Evolutionary conservation across 2,329 filamentous ascomycete genomes (phyloP).

Genomic region (Sordariomycetes sp.): DNA sequence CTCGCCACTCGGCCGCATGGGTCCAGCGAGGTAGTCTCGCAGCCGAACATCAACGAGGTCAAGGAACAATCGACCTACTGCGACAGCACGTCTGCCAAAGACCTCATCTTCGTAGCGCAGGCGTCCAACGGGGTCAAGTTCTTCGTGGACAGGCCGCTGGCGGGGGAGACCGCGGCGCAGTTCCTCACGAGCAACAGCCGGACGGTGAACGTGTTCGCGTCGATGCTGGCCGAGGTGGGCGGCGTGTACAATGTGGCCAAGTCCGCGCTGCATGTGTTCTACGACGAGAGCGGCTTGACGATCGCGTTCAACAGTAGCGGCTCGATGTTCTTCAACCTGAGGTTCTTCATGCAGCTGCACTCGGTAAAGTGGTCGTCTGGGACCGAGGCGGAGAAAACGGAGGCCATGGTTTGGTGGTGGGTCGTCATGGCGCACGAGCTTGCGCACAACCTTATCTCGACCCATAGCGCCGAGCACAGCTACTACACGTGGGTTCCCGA

Average conservation of each 20-base stretch:
- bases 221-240: slow-evolving; percentile 57
- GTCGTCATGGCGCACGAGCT: slow-evolving; percentile 92
- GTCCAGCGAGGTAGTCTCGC: slow-evolving; percentile 61
- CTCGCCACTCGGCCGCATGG: slow-evolving; percentile 68
- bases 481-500: slow-evolving; percentile 58
- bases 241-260: slow-evolving; percentile 61
- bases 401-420: slow-evolving; percentile 83
- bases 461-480: slow-evolving; percentile 70
- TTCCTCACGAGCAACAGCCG: slow-evolving; percentile 54
- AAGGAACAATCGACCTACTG: slow-evolving; percentile 82
- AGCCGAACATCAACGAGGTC: slow-evolving; percentile 60
- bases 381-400: slow-evolving; percentile 37
- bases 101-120: slow-evolving; percentile 61
- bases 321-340: slow-evolving; percentile 86
- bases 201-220: slow-evolving; percentile 59
- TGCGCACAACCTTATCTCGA: slow-evolving; percentile 79
- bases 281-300: slow-evolving; percentile 65
- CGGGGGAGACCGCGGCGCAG: slow-evolving; percentile 22
- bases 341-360: slow-evolving; percentile 78
- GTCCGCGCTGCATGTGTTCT: slow-evolving; percentile 73
- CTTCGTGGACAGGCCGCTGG: slow-evolving; percentile 51
- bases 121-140: slow-evolving; percentile 64
- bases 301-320: slow-evolving; percentile 89
- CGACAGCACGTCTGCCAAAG: slow-evolving; percentile 62
- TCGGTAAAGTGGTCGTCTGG: slow-evolving; percentile 17